These are phyloP conservation scores for Candida silvicultrix DNA, from an alignment of 805 yeast genomes.

Conservation along the genomic window DNA sequence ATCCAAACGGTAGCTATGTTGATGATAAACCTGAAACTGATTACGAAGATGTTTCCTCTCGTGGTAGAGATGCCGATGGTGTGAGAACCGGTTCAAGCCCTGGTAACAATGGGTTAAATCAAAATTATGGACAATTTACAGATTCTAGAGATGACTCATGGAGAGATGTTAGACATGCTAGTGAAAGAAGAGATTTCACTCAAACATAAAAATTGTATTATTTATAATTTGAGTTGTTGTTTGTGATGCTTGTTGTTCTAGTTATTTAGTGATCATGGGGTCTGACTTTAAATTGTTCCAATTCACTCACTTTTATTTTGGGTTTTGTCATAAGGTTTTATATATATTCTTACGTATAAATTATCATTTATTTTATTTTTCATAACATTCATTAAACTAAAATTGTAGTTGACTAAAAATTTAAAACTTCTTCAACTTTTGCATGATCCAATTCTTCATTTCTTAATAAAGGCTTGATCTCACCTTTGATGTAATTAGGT, in stretches of 20 bases:
- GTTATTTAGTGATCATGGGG: no score
- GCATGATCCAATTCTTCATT: constrained; percentile 14
- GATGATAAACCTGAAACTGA: background rate
- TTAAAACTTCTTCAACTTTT: constrained; percentile 9
- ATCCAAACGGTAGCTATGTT: background rate
- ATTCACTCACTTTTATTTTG: no score
- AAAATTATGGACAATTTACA: background rate
- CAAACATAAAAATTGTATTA: background rate
- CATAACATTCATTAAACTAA: background rate
- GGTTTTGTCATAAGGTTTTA: background rate
- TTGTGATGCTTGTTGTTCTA: background rate
- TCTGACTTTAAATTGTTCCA: no score
- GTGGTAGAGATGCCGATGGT: background rate
- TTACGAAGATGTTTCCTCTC: background rate
- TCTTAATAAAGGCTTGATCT: constrained; percentile 9
- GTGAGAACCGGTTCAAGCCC: no score
- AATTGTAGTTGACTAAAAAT: background rate
- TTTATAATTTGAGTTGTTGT: no score
- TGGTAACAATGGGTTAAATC: background rate
- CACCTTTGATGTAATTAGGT: constrained; percentile 11
- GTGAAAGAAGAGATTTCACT: background rate
- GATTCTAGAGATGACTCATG: background rate
- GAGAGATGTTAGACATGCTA: background rate
- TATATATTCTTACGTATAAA: no score
- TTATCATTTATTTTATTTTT: background rate